Percentiles rank a stretch among this genome's conserved stretches.
phyloP scores from a whole-genome alignment of 78 protist genomes.

The Dictyostelium capitatum region DNA sequence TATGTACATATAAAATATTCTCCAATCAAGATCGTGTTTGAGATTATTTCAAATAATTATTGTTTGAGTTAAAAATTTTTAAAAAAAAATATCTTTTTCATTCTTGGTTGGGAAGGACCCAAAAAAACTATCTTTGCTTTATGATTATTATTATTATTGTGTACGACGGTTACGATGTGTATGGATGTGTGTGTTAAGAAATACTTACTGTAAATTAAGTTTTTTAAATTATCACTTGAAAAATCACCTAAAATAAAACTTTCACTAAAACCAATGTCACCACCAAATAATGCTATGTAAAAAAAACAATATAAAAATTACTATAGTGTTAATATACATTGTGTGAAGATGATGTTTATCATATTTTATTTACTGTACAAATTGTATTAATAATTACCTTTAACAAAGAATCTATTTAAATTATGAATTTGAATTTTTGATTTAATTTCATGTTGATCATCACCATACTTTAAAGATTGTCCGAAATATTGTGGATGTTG shows the following conservation, averaged over 20 bases:
- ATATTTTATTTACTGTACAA: neutral
- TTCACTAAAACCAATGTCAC: conserved; percentile 61
- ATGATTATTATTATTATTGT: too few species aligned
- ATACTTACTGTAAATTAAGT: conserved; percentile 33
- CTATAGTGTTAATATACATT: neutral
- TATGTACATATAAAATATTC: too few species aligned
- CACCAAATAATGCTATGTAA: conserved; percentile 35
- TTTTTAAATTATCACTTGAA: neutral
- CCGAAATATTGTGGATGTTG: neutral
- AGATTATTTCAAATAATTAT: neutral
- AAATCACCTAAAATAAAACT: conserved; percentile 47
- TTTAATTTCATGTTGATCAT: conserved; percentile 4
- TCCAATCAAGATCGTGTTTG: neutral
- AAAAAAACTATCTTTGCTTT: too few species aligned
- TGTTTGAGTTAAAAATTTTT: neutral
- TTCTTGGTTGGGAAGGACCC: too few species aligned
- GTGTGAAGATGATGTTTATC: too few species aligned
- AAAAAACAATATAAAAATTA: neutral
- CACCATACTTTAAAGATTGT: conserved; percentile 22
- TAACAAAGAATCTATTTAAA: conserved; percentile 34
- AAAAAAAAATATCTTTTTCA: neutral
- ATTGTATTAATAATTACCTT: conserved; percentile 13
- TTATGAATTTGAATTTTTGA: neutral
- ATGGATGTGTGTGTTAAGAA: too few species aligned
- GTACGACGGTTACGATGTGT: too few species aligned